Evolutionary conservation across 306 rosid genomes (phyloP).

Genomic region (Crotalaria pallida): DNA sequence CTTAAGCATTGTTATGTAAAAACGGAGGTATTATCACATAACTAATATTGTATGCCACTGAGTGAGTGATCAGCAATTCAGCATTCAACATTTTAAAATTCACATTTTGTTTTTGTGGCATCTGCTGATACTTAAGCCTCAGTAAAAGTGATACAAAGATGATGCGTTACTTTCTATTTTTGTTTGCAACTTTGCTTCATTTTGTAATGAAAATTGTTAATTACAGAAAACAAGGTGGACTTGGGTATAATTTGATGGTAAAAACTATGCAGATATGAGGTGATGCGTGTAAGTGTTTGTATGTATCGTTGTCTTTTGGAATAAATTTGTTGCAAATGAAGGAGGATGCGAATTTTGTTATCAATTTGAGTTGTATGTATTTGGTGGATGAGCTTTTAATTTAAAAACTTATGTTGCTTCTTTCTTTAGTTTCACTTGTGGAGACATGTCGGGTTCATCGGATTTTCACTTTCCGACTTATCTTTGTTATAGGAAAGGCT

Average conservation of each 20-base stretch:
- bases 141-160: neutral
- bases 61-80: neutral
- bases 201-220: neutral
- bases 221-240: too few relatives aligned
- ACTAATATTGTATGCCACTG: neutral
- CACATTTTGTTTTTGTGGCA: neutral
- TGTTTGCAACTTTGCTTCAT: neutral
- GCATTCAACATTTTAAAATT: neutral
- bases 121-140: neutral
- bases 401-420: neutral
- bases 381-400: neutral
- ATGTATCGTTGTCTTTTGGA: too few relatives aligned
- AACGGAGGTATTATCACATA: neutral
- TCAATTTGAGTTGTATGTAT: neutral
- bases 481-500: slow-evolving; percentile 50
- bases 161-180: neutral
- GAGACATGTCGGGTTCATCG: neutral
- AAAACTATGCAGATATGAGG: too few relatives aligned
- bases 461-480: slow-evolving; percentile 12
- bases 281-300: too few relatives aligned
- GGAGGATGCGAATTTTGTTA: neutral
- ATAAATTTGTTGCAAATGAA: neutral
- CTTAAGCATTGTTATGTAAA: too few relatives aligned
- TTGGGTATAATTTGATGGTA: too few relatives aligned
- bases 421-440: neutral